Base-by-base conservation (phyloP, 768 basidiomycete genomes). In the Leucocoprinus leucothites region DNA sequence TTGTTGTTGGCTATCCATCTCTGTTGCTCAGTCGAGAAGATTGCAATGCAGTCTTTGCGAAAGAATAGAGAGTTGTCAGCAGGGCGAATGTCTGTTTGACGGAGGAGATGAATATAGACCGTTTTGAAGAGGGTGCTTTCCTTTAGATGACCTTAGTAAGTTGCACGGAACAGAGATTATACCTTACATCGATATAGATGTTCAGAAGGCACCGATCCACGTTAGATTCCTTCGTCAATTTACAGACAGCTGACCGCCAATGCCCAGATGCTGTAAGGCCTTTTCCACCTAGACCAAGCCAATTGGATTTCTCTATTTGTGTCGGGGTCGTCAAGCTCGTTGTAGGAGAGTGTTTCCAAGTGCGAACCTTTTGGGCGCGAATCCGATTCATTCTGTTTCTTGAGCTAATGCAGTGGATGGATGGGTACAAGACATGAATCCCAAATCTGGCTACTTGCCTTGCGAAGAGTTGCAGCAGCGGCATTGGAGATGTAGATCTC, bases 71-170 rank as follows among this genome's bases (percentile, higher is more conserved):
- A 92, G 48, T 76, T 77, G 64, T 94, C 89, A 25, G 82, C 80
- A 34, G 75, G 76, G n/a, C 89, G 84, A 57, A 95, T 85, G 65
- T 94, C 91, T 26, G 89, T 89, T 62, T 91, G 86, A 58, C 83
- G 78, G 46, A 92, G 75, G 44, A 85, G 72, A 64, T 92, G 86
- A 53, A 90, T 73, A 64, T 84, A 82, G 51, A 91, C 74, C 8
- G 87, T 87, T 64, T 89, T 86, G 64, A 84, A 89, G 36, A 91
- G 69, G 31, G 83, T 83, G 22, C 81, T 80, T 69, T 88, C 86
- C 87, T 92, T 68, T 25, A 60, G 16, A 21, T 34, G n/a, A 42
- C 49, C 76, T 65, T 43, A 58, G 35, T 31, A 47, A 48, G 21
- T 42, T 28, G 34, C 35, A 41, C 48, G 53, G 57, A 28, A 3